Percentiles rank a stretch among this genome's conserved stretches.
Conservation (phyloP, 768 basidiomycete species). For the Termitomyces sp. region DNA sequence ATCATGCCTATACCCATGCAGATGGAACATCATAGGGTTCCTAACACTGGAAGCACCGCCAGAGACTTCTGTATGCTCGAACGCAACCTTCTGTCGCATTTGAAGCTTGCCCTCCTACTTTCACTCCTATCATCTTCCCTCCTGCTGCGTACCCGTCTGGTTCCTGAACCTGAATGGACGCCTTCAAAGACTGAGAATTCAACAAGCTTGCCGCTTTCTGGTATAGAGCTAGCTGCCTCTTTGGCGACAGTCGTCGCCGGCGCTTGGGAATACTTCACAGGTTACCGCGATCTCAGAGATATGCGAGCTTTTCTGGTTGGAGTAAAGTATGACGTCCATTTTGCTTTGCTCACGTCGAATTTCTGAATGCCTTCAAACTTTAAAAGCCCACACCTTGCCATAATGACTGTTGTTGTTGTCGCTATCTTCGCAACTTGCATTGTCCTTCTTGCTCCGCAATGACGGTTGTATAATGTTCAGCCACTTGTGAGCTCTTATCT, state of each 20-base stretch:
- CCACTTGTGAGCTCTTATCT: not conserved
- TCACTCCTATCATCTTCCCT: constrained; percentile 59
- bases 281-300: constrained; percentile 48
- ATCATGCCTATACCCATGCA: not conserved
- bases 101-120: constrained; percentile 61
- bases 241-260: constrained; percentile 51
- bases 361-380: not conserved
- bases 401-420: constrained; percentile 43
- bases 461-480: not conserved
- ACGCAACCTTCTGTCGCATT: constrained; percentile 64
- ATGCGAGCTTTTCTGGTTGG: constrained; percentile 56
- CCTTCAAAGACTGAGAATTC: constrained; percentile 11
- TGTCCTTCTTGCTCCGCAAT: constrained; percentile 34
- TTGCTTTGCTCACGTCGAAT: not conserved
- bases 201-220: constrained; percentile 41
- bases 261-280: constrained; percentile 60
- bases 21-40: constrained; percentile 23
- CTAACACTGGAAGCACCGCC: constrained; percentile 54
- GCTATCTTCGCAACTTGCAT: constrained; percentile 49
- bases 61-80: constrained; percentile 79
- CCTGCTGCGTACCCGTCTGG: constrained; percentile 54
- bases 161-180: constrained; percentile 27
- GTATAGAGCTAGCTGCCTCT: constrained; percentile 47
- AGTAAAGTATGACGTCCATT: constrained; percentile 39
- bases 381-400: constrained; percentile 41